These are phyloP conservation scores for Monilinia fructicola DNA, from an alignment of 2,329 filamentous ascomycete genomes.

Conservation along the genomic window DNA sequence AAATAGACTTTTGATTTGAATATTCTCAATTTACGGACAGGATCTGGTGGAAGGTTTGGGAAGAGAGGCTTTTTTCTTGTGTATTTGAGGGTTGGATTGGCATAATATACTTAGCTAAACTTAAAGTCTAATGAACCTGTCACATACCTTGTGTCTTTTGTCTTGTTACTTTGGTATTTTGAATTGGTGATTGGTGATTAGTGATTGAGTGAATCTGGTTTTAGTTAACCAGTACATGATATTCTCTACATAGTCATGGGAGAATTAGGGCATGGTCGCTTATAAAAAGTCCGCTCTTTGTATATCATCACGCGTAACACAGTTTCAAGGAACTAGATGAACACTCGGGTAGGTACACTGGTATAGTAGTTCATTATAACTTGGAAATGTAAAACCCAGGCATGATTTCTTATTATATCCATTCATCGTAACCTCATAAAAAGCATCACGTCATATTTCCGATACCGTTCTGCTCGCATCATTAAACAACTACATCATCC, in stretches of 20 bases:
- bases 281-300: background rate
- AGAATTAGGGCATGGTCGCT: background rate
- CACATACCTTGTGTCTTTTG: background rate
- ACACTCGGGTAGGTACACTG: background rate
- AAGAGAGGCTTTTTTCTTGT: background rate
- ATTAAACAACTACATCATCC: slow-evolving; percentile 12
- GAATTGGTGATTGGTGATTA: background rate
- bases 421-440: slow-evolving; percentile 7
- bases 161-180: background rate
- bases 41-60: slow-evolving; percentile 2
- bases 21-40: background rate
- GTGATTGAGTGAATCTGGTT: background rate
- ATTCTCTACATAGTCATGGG: too few species aligned
- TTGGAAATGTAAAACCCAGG: background rate
- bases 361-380: background rate
- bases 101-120: slow-evolving; percentile 16
- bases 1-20: slow-evolving; percentile 19
- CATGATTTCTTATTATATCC: background rate
- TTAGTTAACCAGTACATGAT: background rate
- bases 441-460: slow-evolving; percentile 1
- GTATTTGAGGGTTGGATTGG: slow-evolving; percentile 13
- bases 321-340: background rate
- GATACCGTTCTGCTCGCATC: background rate
- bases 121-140: slow-evolving; percentile 21
- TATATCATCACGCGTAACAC: background rate